Conservation (phyloP, 2,329 filamentous ascomycete genomes). For the Corinectria fuckeliana region DNA sequence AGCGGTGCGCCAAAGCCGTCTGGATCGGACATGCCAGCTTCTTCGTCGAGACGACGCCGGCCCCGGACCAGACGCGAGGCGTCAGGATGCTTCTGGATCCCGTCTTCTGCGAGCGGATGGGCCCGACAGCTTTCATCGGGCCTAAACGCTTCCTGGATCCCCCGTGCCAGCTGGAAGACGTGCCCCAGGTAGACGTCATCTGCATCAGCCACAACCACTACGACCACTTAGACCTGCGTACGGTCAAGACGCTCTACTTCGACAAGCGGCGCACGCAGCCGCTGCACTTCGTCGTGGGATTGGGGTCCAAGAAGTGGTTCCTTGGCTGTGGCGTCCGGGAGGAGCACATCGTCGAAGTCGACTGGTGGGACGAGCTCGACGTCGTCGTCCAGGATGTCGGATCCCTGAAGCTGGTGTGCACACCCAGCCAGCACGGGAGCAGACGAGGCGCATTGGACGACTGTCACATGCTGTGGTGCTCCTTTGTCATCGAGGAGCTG, state of each 20-base stretch:
- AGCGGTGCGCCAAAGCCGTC: conserved; percentile 69
- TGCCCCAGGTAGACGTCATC: conserved; percentile 74
- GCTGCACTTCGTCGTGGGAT: conserved; percentile 1
- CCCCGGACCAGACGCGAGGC: conserved; percentile 49
- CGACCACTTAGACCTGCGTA: conserved; percentile 63
- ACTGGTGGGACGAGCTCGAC: conserved; percentile 86
- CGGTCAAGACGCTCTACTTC: conserved; percentile 8
- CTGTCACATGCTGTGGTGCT: conserved; percentile 79
- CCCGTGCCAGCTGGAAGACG: conserved; percentile 74
- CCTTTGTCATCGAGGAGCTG: conserved; percentile 67
- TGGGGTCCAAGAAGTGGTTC: conserved; percentile 9
- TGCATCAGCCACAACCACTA: conserved; percentile 87
- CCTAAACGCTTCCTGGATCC: conserved; percentile 77
- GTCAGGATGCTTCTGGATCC: conserved; percentile 86
- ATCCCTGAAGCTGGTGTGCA: conserved; percentile 1
- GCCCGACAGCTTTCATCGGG: conserved; percentile 69
- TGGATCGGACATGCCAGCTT: conserved; percentile 93
- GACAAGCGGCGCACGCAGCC: neutral
- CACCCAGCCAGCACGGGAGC: conserved; percentile 77
- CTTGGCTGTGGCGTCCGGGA: conserved; percentile 69
- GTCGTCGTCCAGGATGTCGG: conserved; percentile 55
- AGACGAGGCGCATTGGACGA: conserved; percentile 70
- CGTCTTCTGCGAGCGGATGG: conserved; percentile 83
- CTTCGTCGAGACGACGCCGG: conserved; percentile 80
- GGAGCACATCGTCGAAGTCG: conserved; percentile 77